Percentiles rank a stretch among this genome's conserved stretches.
These are phyloP conservation scores for Ogataea chonburiensis DNA, from an alignment of 805 yeast genomes.

Conservation along the genomic window DNA sequence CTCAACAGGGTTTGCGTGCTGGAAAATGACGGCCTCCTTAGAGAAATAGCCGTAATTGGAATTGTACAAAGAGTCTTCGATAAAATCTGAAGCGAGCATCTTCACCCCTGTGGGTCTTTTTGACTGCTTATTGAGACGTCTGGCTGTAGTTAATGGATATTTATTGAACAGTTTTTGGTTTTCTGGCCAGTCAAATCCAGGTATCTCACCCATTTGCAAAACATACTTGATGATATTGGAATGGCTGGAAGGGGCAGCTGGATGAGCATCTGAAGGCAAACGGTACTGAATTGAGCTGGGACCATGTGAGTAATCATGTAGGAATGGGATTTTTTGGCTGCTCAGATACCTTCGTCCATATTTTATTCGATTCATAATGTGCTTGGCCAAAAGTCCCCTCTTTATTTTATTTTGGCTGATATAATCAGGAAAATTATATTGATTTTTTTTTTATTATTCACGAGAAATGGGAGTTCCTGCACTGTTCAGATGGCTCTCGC, in stretches of 20 bases:
- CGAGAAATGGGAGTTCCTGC: conserved; percentile 98
- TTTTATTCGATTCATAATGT: conserved; percentile 9
- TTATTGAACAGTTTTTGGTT: conserved; percentile 38
- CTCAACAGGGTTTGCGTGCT: conserved; percentile 62
- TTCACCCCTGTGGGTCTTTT: conserved; percentile 60
- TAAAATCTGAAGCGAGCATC: conserved; percentile 77
- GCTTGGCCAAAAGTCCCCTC: conserved; percentile 4
- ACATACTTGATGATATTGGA: conserved; percentile 26
- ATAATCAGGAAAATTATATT: conserved; percentile 4
- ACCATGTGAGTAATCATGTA: conserved; percentile 36
- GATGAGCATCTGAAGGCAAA: conserved; percentile 28
- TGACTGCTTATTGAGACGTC: conserved; percentile 35
- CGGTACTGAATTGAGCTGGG: conserved; percentile 32
- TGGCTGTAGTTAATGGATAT: conserved; percentile 43
- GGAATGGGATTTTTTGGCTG: conserved; percentile 20
- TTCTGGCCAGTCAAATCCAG: conserved; percentile 34
- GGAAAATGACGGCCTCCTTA: conserved; percentile 73
- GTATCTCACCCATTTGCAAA: conserved; percentile 37
- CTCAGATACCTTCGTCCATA: conserved; percentile 1
- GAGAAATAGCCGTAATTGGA: conserved; percentile 82
- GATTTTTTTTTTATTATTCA: conserved; percentile 1
- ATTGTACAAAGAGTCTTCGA: conserved; percentile 81
- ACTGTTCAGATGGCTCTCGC: conserved; percentile 91
- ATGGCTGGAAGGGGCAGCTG: conserved; percentile 18
- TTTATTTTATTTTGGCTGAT: conserved; percentile 5